phyloP scores from a whole-genome alignment of 202 grass and related monocot species.

The Digitaria exilis region DNA sequence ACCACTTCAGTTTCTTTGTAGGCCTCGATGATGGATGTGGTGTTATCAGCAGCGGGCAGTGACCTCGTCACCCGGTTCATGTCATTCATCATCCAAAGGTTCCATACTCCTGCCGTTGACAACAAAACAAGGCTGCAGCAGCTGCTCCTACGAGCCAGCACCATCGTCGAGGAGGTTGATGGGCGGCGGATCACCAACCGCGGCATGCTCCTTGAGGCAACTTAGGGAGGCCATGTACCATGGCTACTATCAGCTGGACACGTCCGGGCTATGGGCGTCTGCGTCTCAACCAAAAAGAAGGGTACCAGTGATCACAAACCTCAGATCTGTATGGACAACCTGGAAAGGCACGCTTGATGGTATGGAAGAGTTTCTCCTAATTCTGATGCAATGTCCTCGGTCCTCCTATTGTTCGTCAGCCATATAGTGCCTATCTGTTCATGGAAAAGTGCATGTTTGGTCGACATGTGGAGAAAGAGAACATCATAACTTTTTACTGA shows the following conservation, averaged over 20 bases:
- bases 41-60: background rate
- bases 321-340: background rate
- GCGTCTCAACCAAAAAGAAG: too few relatives aligned
- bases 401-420: too few relatives aligned
- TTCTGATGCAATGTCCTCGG: background rate
- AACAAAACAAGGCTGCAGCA: background rate
- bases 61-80: background rate
- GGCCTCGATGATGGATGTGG: too few relatives aligned
- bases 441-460: too few relatives aligned
- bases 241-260: background rate
- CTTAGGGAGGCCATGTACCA: slow-evolving; percentile 16
- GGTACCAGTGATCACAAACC: background rate
- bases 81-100: background rate
- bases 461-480: too few relatives aligned
- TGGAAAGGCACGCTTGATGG: background rate
- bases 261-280: too few relatives aligned
- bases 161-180: slow-evolving; percentile 9
- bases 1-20: too few relatives aligned
- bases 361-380: background rate
- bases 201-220: slow-evolving; percentile 4
- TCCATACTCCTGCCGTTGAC: background rate
- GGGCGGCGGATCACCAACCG: background rate
- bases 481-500: background rate
- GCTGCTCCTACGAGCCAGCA: slow-evolving; percentile 4
- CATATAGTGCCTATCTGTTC: too few relatives aligned